Evolutionary conservation across 495 filamentous ascomycete species (phyloP).

Genomic region (Pyronema omphalodes): DNA sequence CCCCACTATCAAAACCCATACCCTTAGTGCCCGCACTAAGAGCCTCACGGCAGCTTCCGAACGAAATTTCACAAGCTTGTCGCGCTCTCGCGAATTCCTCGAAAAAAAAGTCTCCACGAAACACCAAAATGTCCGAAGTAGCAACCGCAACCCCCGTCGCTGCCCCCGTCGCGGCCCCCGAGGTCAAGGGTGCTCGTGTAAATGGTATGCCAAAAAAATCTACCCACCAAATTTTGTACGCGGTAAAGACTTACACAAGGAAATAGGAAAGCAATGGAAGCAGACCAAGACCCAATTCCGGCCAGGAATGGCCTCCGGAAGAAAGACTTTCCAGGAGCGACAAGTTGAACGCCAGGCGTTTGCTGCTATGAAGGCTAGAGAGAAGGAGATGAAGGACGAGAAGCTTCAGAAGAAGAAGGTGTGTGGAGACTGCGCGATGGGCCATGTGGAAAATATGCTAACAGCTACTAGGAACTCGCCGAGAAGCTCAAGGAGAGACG

Average conservation of each 20-base stretch:
- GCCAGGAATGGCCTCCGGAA: conserved; percentile 49
- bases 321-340: conserved; percentile 51
- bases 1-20: background rate
- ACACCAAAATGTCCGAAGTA: conserved; percentile 9
- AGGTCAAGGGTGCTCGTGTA: conserved; percentile 25
- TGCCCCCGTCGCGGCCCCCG: conserved; percentile 7
- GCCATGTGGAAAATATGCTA: background rate
- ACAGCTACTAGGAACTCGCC: conserved; percentile 1
- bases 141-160: conserved; percentile 32
- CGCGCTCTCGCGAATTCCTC: too few species aligned
- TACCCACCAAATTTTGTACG: background rate
- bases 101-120: too few species aligned
- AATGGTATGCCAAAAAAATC: conserved; percentile 16
- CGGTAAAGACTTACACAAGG: background rate
- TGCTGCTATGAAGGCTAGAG: conserved; percentile 62
- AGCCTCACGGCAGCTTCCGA: conserved; percentile 1
- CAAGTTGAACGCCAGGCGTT: conserved; percentile 42
- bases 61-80: conserved; percentile 1
- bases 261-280: conserved; percentile 91
- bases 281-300: conserved; percentile 67
- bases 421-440: background rate
- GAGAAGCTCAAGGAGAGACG: conserved; percentile 63
- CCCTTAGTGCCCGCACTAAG: background rate
- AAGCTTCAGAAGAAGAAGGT: conserved; percentile 32
- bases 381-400: conserved; percentile 90